Evolutionary conservation across 768 basidiomycete genomes (phyloP).

Genomic region (Lenzites betulinus): DNA sequence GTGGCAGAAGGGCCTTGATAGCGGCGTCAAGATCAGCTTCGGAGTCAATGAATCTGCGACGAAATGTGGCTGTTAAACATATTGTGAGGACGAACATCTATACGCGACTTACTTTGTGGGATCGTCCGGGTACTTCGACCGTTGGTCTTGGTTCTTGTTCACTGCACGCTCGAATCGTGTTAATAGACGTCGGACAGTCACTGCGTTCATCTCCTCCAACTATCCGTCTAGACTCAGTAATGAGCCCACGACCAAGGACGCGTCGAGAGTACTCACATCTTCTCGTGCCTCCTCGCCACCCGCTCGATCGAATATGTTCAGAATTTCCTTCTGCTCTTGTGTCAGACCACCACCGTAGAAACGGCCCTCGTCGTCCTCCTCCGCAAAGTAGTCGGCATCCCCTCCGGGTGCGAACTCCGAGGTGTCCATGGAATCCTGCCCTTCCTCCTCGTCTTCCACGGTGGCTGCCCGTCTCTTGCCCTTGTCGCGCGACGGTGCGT

Average conservation of each 20-base stretch:
- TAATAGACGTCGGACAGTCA: constrained; percentile 71
- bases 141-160: constrained; percentile 93
- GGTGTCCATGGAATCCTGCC: constrained; percentile 27
- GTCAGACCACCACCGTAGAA: constrained; percentile 96
- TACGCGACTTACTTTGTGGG: constrained; percentile 72
- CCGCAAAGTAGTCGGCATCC: constrained; percentile 87
- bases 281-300: constrained; percentile 63
- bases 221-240: constrained; percentile 33
- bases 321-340: constrained; percentile 89
- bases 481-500: constrained; percentile 22
- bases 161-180: constrained; percentile 84
- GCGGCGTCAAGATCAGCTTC: constrained; percentile 92
- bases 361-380: constrained; percentile 90
- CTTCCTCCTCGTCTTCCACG: constrained; percentile 64
- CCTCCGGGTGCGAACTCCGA: constrained; percentile 83
- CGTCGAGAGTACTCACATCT: constrained; percentile 49
- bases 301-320: constrained; percentile 89
- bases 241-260: constrained; percentile 7
- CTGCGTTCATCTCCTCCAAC: constrained; percentile 69
- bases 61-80: neutral
- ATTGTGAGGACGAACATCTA: neutral
- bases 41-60: constrained; percentile 91
- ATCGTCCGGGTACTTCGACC: constrained; percentile 93
- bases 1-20: constrained; percentile 83
- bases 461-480: constrained; percentile 46